phyloP scores from a whole-genome alignment of 768 basidiomycete genomes.

The Ephemerocybe angulata region DNA sequence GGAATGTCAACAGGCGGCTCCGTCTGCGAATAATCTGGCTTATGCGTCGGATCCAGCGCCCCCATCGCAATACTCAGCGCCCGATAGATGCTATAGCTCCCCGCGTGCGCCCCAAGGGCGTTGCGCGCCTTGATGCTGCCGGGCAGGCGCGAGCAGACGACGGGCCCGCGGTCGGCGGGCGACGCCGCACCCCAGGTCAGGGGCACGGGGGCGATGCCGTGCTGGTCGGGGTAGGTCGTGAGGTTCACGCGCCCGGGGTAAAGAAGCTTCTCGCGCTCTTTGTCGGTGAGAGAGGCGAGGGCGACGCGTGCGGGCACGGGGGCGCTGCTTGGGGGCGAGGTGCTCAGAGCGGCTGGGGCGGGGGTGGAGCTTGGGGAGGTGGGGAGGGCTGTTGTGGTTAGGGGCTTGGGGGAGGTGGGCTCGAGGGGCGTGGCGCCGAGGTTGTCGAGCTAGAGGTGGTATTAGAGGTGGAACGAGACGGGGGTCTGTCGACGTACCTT shows the following conservation, averaged over 20 bases:
- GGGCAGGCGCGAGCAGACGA: constrained; percentile 84
- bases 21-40: constrained; percentile 77
- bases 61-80: constrained; percentile 92
- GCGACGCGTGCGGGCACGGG: neutral
- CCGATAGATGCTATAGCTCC: constrained; percentile 92
- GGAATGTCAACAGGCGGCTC: constrained; percentile 82
- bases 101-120: constrained; percentile 90
- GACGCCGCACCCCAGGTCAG: constrained; percentile 78
- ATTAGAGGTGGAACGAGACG: neutral
- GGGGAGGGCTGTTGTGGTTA: constrained; percentile 17
- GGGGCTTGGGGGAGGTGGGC: constrained; percentile 24
- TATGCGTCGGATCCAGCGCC: constrained; percentile 70
- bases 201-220: constrained; percentile 77
- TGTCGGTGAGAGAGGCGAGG: constrained; percentile 36
- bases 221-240: constrained; percentile 92
- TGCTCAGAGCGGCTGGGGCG: constrained; percentile 13
- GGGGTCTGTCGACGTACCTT: constrained; percentile 47
- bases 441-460: constrained; percentile 46
- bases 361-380: constrained; percentile 15
- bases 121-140: constrained; percentile 86
- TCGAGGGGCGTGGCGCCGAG: constrained; percentile 26
- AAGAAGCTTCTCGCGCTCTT: constrained; percentile 66
- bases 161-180: constrained; percentile 69
- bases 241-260: constrained; percentile 83
- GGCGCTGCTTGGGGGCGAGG: too few species aligned